Conservation (phyloP, 495 filamentous ascomycete genomes). For the Aspergillus avenaceus region DNA sequence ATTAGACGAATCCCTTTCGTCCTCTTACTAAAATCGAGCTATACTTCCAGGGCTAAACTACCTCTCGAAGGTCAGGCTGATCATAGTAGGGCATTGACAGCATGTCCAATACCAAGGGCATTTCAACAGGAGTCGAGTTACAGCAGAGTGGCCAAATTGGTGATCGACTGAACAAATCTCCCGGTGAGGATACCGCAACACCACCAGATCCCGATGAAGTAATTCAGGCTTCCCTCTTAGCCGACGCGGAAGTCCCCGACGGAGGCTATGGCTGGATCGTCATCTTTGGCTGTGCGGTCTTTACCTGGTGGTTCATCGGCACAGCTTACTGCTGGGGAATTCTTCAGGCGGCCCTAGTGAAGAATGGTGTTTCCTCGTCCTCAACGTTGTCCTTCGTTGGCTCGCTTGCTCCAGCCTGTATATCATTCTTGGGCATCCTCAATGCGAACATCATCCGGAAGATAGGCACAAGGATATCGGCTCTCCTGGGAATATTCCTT, state of each 20-base stretch:
- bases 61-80: too few species aligned
- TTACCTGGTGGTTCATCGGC: slow-evolving; percentile 54
- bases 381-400: slow-evolving; percentile 55
- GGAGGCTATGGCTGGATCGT: slow-evolving; percentile 59
- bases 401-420: slow-evolving; percentile 43
- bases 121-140: slow-evolving; percentile 7
- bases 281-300: slow-evolving; percentile 43
- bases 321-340: slow-evolving; percentile 55
- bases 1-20: too few species aligned
- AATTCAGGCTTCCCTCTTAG: slow-evolving; percentile 45
- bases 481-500: slow-evolving; percentile 41
- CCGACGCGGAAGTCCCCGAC: slow-evolving; percentile 50
- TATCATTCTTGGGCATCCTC: slow-evolving; percentile 44
- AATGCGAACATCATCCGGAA: slow-evolving; percentile 46
- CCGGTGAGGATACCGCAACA: neutral
- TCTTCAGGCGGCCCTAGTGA: slow-evolving; percentile 50
- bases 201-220: slow-evolving; percentile 27
- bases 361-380: slow-evolving; percentile 39
- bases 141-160: neutral
- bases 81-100: too few species aligned
- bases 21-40: too few species aligned
- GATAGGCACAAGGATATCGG: slow-evolving; percentile 42
- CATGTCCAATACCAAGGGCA: neutral
- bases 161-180: neutral
- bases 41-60: too few species aligned